Conservation (phyloP, 495 filamentous ascomycete genomes). For the Bryoglossum gracile region DNA sequence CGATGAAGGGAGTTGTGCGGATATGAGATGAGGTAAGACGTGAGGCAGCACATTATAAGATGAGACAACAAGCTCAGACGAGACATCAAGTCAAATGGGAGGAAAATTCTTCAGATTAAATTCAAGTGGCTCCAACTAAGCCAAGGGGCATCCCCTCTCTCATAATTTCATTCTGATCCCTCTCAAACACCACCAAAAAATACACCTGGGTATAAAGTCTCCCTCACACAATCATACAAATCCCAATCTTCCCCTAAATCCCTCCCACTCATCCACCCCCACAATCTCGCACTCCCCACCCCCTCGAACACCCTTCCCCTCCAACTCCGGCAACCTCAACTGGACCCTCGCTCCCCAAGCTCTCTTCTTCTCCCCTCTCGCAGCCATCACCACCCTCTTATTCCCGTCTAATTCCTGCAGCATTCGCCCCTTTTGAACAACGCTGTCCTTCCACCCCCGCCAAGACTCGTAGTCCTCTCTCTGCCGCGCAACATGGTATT, state of each 20-base stretch:
- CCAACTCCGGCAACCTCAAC: slow-evolving; percentile 35
- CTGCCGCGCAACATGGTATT: slow-evolving; percentile 52
- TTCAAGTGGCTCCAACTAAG: too few relatives aligned
- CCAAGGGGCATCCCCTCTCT: too few relatives aligned
- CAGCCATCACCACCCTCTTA: slow-evolving; percentile 22
- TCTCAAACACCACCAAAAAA: neutral
- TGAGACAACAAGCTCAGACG: too few relatives aligned
- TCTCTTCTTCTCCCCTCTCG: slow-evolving; percentile 30
- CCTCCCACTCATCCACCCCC: slow-evolving; percentile 32
- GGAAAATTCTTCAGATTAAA: too few relatives aligned
- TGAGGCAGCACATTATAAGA: too few relatives aligned
- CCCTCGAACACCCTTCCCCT: slow-evolving; percentile 27
- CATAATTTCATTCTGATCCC: neutral
- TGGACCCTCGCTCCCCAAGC: slow-evolving; percentile 43
- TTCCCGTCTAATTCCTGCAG: slow-evolving; percentile 24
- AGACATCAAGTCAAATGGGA: too few relatives aligned
- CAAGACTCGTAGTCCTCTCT: slow-evolving; percentile 55
- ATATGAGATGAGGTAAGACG: too few relatives aligned
- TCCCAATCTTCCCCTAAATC: slow-evolving; percentile 27
- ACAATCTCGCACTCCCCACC: slow-evolving; percentile 29
- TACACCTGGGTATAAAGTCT: slow-evolving; percentile 14
- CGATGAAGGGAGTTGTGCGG: too few relatives aligned
- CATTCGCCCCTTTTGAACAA: slow-evolving; percentile 34
- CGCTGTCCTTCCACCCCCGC: slow-evolving; percentile 52
- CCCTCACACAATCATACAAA: slow-evolving; percentile 26